A percentile compares a stretch with the other conserved stretches of the same genome.
Conservation (phyloP, 2,329 filamentous ascomycete species). For the Aspergillus sp. region DNA sequence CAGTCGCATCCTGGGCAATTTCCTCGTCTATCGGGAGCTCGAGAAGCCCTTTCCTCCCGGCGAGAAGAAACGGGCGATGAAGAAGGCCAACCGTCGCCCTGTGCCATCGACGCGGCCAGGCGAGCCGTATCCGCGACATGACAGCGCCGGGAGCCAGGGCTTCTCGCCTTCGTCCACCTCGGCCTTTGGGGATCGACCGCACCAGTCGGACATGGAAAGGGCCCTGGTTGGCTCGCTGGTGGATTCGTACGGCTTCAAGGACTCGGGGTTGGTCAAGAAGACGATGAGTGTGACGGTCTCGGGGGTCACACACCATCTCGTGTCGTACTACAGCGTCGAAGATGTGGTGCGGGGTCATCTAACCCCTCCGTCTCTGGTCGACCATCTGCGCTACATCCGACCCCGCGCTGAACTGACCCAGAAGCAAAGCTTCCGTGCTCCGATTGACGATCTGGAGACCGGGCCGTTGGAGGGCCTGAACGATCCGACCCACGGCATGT, state of each 20-base stretch:
- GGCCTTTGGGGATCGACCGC: conserved; percentile 36
- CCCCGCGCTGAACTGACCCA: conserved; percentile 59
- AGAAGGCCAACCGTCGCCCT: conserved; percentile 57
- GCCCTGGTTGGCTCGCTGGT: conserved; percentile 76
- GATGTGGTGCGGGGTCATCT: conserved; percentile 68
- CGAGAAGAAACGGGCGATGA: conserved; percentile 81
- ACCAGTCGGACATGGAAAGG: conserved; percentile 50
- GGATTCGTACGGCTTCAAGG: conserved; percentile 87
- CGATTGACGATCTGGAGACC: conserved; percentile 59
- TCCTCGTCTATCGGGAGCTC: conserved; percentile 80
- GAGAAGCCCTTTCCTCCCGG: conserved; percentile 74
- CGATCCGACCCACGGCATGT: conserved; percentile 38
- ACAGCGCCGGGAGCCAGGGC: conserved; percentile 30
- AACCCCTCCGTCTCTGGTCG: conserved; percentile 56
- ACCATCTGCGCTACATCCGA: conserved; percentile 48
- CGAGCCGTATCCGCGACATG: conserved; percentile 50
- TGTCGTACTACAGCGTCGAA: conserved; percentile 82
- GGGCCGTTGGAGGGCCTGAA: conserved; percentile 19
- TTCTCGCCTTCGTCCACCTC: conserved; percentile 41
- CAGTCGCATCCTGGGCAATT: conserved; percentile 79
- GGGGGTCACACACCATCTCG: conserved; percentile 76
- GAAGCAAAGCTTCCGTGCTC: conserved; percentile 65
- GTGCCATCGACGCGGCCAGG: conserved; percentile 45
- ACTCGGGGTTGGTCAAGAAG: conserved; percentile 82
- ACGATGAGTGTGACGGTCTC: conserved; percentile 78